A percentile compares a stretch with the other conserved stretches of the same genome.
These are phyloP conservation scores for Scheffersomyces amazonensis DNA, from an alignment of 805 yeast genomes.

Conservation along the genomic window DNA sequence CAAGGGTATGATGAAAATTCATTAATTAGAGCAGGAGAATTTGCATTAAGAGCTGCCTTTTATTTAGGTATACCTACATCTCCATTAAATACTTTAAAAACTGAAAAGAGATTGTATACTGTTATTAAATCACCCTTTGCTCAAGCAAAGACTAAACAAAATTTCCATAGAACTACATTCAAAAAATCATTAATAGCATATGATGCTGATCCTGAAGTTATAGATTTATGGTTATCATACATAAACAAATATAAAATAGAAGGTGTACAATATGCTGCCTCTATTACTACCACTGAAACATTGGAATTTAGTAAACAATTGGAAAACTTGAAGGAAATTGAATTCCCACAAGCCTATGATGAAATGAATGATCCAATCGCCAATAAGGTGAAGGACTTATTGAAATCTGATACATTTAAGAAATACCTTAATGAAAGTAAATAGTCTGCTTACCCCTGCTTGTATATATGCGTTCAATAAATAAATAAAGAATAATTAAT, in stretches of 20 bases:
- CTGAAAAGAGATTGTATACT: constrained; percentile 85
- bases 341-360: constrained; percentile 31
- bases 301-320: constrained; percentile 24
- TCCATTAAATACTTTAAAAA: constrained; percentile 66
- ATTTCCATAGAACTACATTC: constrained; percentile 85
- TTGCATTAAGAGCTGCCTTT: constrained; percentile 85
- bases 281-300: constrained; percentile 40
- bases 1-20: constrained; percentile 70
- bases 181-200: constrained; percentile 70
- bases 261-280: constrained; percentile 83
- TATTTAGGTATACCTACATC: constrained; percentile 85
- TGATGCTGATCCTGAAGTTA: constrained; percentile 82
- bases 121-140: constrained; percentile 92
- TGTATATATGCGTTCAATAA: constrained; percentile 2
- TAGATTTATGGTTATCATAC: constrained; percentile 79
- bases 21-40: constrained; percentile 75
- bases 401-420: constrained; percentile 69
- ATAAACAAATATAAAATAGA: constrained; percentile 72
- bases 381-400: constrained; percentile 65
- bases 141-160: constrained; percentile 91
- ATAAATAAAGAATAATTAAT: neutral
- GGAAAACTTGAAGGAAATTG: constrained; percentile 26
- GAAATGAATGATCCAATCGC: constrained; percentile 49
- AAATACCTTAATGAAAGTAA: constrained; percentile 38
- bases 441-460: neutral